A percentile compares a stretch with the other conserved stretches of the same genome.
Evolutionary conservation across 805 yeast species (phyloP).

Genomic region (Dipodascopsis tothii): DNA sequence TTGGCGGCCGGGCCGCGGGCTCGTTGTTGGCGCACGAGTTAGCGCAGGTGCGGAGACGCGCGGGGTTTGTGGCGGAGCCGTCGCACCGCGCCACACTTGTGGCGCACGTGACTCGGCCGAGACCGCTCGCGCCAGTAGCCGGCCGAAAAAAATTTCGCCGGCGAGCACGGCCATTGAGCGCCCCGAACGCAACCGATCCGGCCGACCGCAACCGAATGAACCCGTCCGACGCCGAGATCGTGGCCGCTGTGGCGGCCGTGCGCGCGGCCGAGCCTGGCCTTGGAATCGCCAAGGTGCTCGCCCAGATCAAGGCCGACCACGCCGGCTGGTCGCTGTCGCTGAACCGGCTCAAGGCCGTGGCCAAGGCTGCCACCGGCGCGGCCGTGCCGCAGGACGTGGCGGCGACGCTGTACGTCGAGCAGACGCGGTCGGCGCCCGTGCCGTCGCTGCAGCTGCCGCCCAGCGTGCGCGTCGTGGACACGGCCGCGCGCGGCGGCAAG

Average conservation of each 20-base stretch:
- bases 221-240: slow-evolving; percentile 14
- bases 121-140: no score
- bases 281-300: slow-evolving; percentile 48
- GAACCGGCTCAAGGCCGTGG: slow-evolving; percentile 45
- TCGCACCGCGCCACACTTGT: no score
- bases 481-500: slow-evolving; percentile 56
- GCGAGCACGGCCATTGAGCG: no score
- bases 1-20: no score
- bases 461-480: slow-evolving; percentile 41
- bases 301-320: slow-evolving; percentile 43
- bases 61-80: no score
- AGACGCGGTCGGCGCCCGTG: slow-evolving; percentile 46
- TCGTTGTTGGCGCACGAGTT: no score
- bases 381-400: slow-evolving; percentile 43
- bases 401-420: slow-evolving; percentile 41
- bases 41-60: no score
- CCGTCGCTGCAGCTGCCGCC: slow-evolving; percentile 37
- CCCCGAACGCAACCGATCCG: no score
- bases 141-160: no score
- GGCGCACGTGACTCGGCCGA: no score
- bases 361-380: slow-evolving; percentile 35
- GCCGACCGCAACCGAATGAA: no score
- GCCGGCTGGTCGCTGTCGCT: slow-evolving; percentile 59
- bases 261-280: slow-evolving; percentile 26
- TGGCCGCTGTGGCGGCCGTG: slow-evolving; percentile 3